Evolutionary conservation across 208 protist genomes (phyloP).

Genomic region (Phytomonas francai): DNA sequence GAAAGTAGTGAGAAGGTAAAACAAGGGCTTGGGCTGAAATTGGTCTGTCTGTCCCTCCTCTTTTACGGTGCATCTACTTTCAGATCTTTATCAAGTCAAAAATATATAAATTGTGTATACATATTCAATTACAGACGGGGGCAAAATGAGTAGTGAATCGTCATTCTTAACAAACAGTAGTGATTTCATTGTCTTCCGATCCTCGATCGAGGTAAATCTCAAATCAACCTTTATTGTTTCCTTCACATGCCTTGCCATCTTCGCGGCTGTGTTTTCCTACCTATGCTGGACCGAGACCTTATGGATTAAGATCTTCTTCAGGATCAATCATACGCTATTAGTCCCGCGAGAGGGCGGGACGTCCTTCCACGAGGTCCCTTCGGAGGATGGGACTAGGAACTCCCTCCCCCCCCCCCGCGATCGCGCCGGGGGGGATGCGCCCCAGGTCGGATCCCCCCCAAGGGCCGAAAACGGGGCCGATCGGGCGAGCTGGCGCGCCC

Average conservation of each 20-base stretch:
- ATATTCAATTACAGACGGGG: too few relatives aligned
- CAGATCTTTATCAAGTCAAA: too few relatives aligned
- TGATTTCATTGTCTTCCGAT: too few relatives aligned
- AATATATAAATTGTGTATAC: too few relatives aligned
- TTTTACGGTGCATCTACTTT: too few relatives aligned
- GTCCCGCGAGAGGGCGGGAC: slow-evolving; percentile 10
- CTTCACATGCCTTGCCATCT: slow-evolving; percentile 18
- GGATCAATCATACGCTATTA: slow-evolving; percentile 66
- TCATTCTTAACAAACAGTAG: too few relatives aligned
- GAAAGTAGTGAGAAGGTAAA: too few relatives aligned
- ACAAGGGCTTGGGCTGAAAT: too few relatives aligned
- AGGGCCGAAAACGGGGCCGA: slow-evolving; percentile 7
- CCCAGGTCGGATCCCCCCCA: background rate
- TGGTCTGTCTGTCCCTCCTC: too few relatives aligned
- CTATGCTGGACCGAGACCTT: slow-evolving; percentile 29
- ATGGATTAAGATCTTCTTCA: slow-evolving; percentile 73
- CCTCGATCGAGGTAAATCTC: too few relatives aligned
- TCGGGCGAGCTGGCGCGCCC: slow-evolving; percentile 30
- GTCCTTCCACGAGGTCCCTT: background rate
- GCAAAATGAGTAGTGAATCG: too few relatives aligned
- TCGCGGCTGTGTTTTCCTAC: slow-evolving; percentile 29
- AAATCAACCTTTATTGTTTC: slow-evolving; percentile 43
- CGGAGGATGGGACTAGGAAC: background rate
- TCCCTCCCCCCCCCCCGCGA: background rate
- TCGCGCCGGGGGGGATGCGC: too few relatives aligned